Base-by-base conservation (phyloP, 2,329 filamentous ascomycete species). In the Exophiala alcalophila region DNA sequence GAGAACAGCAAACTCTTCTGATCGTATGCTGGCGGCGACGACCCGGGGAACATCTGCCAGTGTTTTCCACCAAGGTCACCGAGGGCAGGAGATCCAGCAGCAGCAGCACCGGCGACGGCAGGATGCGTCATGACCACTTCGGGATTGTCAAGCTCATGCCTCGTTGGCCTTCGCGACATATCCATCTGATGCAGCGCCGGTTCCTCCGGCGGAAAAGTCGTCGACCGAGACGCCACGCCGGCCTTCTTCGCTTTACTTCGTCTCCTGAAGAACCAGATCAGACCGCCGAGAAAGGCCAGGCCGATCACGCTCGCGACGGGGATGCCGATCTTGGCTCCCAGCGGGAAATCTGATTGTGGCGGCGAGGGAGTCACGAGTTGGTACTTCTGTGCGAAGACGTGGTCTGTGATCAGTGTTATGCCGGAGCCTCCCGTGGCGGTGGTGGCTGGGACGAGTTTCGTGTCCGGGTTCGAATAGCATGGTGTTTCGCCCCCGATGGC, bases 321-420 rank as follows among this genome's bases (percentile, higher is more conserved):
- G 14, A 57, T 55, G n/a, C 53, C 55, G 26, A 50, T 51, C 10
- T 53, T 53, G 8, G 40, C 51, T 10, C 54, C 54, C 3, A 39
- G 40, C 1, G 52, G 42, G 14, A 58, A 33, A 9, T 46, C 30
- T 20, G 25, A 25, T 3, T 33, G 18, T 9, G 21, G 23, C 12
- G 33, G 14, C 4, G 39, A 11, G 5, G 38, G 39, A 15, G 30
- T 16, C 9, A 34, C 42, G 6, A 58, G 42, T 15, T 30, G 33
- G 36, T 55, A 56, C 36, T 40, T 50, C 24, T 53, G 34, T 9
- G 52, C 34, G 40, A 58, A 58, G 27, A 58, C 49, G 28, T 53
- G 50, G 21, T 58, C 50, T 2, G 56, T 57, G 27, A 58, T 54
- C 6, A 58, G 27, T 3, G 36, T 54, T n/a, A 56, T 15, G n/a